These are phyloP conservation scores for Pouteria campechiana DNA, from an alignment of 179 eudicot species.

Conservation along the genomic window DNA sequence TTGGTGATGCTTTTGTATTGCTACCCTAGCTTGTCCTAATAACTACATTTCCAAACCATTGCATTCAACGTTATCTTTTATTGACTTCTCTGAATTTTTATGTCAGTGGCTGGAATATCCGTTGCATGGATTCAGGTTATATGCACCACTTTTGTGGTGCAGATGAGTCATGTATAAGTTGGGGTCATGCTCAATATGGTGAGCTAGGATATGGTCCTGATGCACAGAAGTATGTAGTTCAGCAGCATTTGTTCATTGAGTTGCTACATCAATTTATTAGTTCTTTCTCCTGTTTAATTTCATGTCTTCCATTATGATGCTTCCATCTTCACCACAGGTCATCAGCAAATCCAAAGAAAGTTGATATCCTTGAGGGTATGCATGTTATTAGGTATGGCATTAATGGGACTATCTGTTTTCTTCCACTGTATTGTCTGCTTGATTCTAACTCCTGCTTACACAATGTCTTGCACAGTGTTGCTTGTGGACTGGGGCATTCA, in stretches of 20 bases:
- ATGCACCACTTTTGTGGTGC: constrained; percentile 97
- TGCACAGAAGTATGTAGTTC: constrained; percentile 57
- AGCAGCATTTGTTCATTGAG: not conserved
- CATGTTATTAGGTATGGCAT: constrained; percentile 81
- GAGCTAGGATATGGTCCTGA: constrained; percentile 95
- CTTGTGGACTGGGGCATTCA: constrained; percentile 87
- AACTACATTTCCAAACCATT: too few species aligned
- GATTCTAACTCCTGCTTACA: too few species aligned
- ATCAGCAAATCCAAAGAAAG: constrained; percentile 87
- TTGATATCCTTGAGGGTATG: constrained; percentile 94
- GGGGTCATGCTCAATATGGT: constrained; percentile 94
- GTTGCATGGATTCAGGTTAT: constrained; percentile 90
- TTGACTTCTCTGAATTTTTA: too few species aligned
- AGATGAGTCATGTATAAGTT: constrained; percentile 92
- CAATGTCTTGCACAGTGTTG: constrained; percentile 79
- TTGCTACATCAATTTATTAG: not conserved
- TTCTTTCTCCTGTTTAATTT: not conserved
- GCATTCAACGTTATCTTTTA: too few species aligned
- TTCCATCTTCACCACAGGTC: constrained; percentile 36
- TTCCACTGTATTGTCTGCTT: too few species aligned
- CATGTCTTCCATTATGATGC: not conserved
- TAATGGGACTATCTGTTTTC: not conserved
- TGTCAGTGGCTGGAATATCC: constrained; percentile 89
- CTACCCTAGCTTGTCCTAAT: too few species aligned
- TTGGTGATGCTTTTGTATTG: too few species aligned